These are phyloP conservation scores for Beauveria medogensis DNA, from an alignment of 2,329 filamentous ascomycete genomes.

Conservation along the genomic window DNA sequence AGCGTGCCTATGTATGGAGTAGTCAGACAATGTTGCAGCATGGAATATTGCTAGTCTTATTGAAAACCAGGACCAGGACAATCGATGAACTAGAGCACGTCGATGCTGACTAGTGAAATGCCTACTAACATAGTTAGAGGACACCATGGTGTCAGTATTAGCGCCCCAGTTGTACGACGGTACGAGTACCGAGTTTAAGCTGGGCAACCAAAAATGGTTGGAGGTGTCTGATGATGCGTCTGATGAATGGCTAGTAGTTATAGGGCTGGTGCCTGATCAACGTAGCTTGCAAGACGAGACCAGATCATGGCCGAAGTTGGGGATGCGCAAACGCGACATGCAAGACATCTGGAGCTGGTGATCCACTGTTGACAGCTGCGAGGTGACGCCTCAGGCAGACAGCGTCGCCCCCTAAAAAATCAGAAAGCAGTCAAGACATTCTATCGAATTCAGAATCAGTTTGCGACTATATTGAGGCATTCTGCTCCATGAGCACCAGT, in stretches of 20 bases:
- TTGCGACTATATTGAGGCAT: too few relatives aligned
- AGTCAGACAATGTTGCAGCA: too few relatives aligned
- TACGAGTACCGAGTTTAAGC: not conserved
- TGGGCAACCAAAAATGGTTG: not conserved
- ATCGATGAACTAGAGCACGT: not conserved
- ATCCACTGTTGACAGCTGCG: not conserved
- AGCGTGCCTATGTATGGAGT: not conserved
- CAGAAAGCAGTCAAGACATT: too few relatives aligned
- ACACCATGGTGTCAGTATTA: not conserved
- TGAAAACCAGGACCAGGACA: too few relatives aligned
- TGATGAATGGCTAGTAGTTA: not conserved
- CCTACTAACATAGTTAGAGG: not conserved
- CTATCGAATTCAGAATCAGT: too few relatives aligned
- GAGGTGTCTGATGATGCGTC: not conserved
- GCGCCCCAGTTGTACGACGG: not conserved
- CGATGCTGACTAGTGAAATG: too few relatives aligned
- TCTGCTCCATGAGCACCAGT: too few relatives aligned
- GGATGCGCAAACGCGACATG: not conserved
- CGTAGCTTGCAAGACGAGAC: too few relatives aligned
- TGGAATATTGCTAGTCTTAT: too few relatives aligned
- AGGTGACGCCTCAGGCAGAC: not conserved
- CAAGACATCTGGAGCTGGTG: not conserved
- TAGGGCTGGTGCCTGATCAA: not conserved
- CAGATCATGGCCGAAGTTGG: not conserved
- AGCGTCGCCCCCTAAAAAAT: not conserved